A percentile compares a stretch with the other conserved stretches of the same genome.
phyloP scores from a whole-genome alignment of 495 filamentous ascomycete genomes.

The Astrocystis sublimbata region DNA sequence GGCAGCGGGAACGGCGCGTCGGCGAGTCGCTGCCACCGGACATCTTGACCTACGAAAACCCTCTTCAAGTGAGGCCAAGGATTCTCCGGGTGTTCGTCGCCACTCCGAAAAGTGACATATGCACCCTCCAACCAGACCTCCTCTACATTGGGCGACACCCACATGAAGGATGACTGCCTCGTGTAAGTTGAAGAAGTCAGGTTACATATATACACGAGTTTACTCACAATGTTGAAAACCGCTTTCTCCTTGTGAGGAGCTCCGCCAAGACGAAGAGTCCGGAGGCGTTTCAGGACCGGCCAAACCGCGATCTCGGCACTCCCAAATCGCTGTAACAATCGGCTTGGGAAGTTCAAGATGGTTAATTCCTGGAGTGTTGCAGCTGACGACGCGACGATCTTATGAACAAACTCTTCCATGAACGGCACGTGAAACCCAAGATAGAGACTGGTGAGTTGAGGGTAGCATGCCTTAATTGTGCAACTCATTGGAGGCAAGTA shows the following conservation, averaged over 20 bases:
- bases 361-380: constrained; percentile 27
- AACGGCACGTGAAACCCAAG: constrained; percentile 14
- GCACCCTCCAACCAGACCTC: constrained; percentile 24
- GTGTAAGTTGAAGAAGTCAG: constrained; percentile 11
- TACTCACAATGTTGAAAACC: not conserved
- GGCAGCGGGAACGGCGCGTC: constrained; percentile 1
- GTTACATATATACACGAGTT: not conserved
- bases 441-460: constrained; percentile 19
- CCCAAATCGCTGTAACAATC: not conserved
- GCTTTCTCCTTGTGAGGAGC: constrained; percentile 12
- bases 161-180: constrained; percentile 12
- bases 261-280: constrained; percentile 16
- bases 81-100: not conserved
- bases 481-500: not conserved
- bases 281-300: constrained; percentile 25
- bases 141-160: constrained; percentile 24
- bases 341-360: constrained; percentile 15
- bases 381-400: constrained; percentile 18
- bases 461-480: not conserved
- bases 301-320: constrained; percentile 19
- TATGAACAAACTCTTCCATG: not conserved
- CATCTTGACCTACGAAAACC: constrained; percentile 19
- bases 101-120: not conserved
- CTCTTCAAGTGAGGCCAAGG: constrained; percentile 22
- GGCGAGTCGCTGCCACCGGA: not conserved